These are phyloP conservation scores for Ormosia emarginata DNA, from an alignment of 306 rosid species.

Conservation along the genomic window DNA sequence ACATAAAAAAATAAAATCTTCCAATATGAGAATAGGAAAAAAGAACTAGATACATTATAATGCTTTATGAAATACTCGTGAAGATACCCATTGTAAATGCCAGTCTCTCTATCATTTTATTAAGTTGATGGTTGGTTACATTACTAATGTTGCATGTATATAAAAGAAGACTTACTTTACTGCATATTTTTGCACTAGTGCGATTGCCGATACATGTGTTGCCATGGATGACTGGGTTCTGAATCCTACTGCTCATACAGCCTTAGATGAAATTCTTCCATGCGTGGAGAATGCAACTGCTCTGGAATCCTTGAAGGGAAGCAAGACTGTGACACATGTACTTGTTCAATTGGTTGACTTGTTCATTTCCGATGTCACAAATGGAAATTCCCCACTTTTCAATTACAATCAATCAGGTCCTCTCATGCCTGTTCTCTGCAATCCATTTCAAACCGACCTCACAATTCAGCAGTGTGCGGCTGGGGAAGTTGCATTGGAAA, in stretches of 20 bases:
- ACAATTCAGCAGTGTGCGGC: conserved; percentile 35
- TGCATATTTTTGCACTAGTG: conserved; percentile 37
- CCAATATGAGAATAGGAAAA: no score
- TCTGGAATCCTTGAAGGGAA: conserved; percentile 33
- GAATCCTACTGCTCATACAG: conserved; percentile 67
- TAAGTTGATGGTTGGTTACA: not conserved
- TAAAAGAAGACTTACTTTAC: not conserved
- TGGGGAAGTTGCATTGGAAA: conserved; percentile 45
- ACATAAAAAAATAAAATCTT: not conserved
- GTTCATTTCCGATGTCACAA: conserved; percentile 32
- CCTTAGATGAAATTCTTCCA: conserved; percentile 78
- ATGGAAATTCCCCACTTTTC: conserved; percentile 20
- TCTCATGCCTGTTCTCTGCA: conserved; percentile 59
- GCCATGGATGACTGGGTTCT: conserved; percentile 84
- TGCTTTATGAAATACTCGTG: not conserved
- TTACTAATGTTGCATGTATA: no score
- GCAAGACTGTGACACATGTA: conserved; percentile 40
- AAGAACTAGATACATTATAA: not conserved
- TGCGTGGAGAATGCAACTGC: conserved; percentile 65
- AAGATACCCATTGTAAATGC: not conserved
- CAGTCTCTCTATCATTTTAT: not conserved
- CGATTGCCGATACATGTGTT: conserved; percentile 69
- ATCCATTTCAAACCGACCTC: conserved; percentile 43
- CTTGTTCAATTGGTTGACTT: conserved; percentile 34
- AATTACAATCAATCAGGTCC: conserved; percentile 70